Evolutionary conservation across 345 rosid species (phyloP), one percentile per base, ranked within the genome.

Genomic region (Balakata baccata): DNA sequence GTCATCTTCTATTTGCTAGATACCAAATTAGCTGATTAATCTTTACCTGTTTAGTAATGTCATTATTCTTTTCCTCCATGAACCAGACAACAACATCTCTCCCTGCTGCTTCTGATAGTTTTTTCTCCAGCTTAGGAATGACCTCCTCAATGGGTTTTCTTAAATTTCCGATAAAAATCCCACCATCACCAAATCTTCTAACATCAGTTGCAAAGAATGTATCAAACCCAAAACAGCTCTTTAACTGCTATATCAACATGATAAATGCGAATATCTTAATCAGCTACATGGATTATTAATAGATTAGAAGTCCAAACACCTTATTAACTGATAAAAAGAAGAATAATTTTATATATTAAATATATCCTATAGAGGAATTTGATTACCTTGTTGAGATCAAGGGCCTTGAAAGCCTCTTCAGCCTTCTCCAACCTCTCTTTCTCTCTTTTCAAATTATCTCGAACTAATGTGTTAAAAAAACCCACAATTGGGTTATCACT

Each of bases 161-260:
- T 70, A 94, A 85, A 78, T 92, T 94, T 57, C 98, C 96, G 66
- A 94, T 82, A 79, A 89, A 94, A 66, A 94, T 90, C 0, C 98
- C 98, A 8, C 98, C 98, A 86, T 92, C 98, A 69, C 97, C 98
- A 73, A 94, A 94, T 69, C 98, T 86, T 79, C 98, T 87, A 75
- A 87, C 93, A 74, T 92, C 96, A 17, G 97, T 92, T 3, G 97
- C 96, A 43, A 90, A 94, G 75, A 94, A 94, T 7, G 96, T 90
- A 80, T 92, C 87, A 18, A 92, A 92, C 7, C 98, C 96, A 29
- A 90, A 94, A 76, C 97, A 94, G 84, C 86, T 87, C 82, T 80
- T 94, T 68, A 92, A 85, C 98, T 94, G 89, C 70, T 46, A 74
- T 56, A 70, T 41, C 65, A 74, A 14, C 58, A 65, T 20, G 20